Percentiles rank a stretch among this genome's conserved stretches.
These are phyloP conservation scores for Neohortaea acidophila DNA, from an alignment of 495 filamentous ascomycete genomes.

Conservation along the genomic window DNA sequence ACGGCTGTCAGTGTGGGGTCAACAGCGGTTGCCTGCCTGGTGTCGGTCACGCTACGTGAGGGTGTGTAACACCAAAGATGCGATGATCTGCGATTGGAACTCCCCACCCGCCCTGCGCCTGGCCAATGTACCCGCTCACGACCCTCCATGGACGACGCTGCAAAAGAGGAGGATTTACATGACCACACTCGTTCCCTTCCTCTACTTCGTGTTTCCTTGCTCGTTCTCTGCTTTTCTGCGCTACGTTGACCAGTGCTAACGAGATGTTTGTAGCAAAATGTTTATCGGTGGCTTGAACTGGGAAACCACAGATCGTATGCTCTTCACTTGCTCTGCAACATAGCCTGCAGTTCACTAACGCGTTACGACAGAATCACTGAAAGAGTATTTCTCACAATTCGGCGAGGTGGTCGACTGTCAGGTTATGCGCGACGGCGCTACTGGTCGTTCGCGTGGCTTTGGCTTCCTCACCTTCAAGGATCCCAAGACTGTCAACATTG, in stretches of 20 bases:
- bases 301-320: constrained; percentile 96
- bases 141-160: no score
- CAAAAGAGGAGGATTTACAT: no score
- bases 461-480: constrained; percentile 97
- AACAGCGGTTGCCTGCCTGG: no score
- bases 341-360: constrained; percentile 9
- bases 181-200: no score
- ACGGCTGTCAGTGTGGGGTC: no score
- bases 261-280: constrained; percentile 63
- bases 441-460: constrained; percentile 85
- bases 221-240: no score
- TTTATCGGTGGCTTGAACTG: constrained; percentile 98
- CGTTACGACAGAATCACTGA: constrained; percentile 62
- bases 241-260: constrained; percentile 18
- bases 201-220: no score
- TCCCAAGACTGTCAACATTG: constrained; percentile 91
- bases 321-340: not conserved
- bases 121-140: no score
- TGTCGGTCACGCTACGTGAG: no score
- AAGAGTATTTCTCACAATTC: constrained; percentile 95
- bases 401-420: constrained; percentile 96
- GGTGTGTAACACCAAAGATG: no score
- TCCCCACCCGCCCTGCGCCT: no score
- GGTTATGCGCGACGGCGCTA: constrained; percentile 92
- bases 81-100: no score